Base-by-base conservation (phyloP, 2,329 filamentous ascomycete species). In the Aspergillus eucalypticola region DNA sequence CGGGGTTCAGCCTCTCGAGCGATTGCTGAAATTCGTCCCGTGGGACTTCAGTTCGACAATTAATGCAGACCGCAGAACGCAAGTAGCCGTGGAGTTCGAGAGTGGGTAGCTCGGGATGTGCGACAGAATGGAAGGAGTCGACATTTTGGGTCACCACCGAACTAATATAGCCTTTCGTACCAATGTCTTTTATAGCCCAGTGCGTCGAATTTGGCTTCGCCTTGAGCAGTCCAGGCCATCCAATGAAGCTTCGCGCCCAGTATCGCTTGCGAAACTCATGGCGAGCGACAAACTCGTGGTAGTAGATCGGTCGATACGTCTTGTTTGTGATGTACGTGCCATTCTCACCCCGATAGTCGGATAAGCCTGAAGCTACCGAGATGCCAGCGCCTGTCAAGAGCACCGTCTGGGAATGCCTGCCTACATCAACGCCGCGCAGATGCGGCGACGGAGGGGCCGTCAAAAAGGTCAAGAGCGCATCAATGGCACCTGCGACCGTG, bases 291-390 rank as follows among this genome's bases (percentile, higher is more conserved):
- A 98, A 99, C 74, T 99, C 95, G 75, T 92, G 88, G 75, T 90
- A 93, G 79, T 96, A 99, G 66, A 96, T 96, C 32, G 94, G 95
- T 2, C 90, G 87, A 73, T 96, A 97, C 13, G 86, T 87, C 79
- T 90, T 92, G 79, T 98, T 98, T 71, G 95, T 84, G 46, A 92
- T 89, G 74, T 99, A 99, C 8, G 94, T 98, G 62, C 95, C 95
- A 66, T 93, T 90, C 54, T 86, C 83, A 19, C 95, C 95, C 58
- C 95, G 84, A 75, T 99, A 99, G 77, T 99, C 95, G 29, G 94
- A 90, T 32, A 99, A 83, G 0, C 95, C 95, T 10, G 92, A 96
- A 3, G 93, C 91, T 8, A 98, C 94, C 1, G 92, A 96, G 54
- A 99, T 90, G 2, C 95, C 95, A 2, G 95, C 95, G 10, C 95